Evolutionary conservation across 2,329 filamentous ascomycete species (phyloP).

Genomic region (Epichloe gansuensis): DNA sequence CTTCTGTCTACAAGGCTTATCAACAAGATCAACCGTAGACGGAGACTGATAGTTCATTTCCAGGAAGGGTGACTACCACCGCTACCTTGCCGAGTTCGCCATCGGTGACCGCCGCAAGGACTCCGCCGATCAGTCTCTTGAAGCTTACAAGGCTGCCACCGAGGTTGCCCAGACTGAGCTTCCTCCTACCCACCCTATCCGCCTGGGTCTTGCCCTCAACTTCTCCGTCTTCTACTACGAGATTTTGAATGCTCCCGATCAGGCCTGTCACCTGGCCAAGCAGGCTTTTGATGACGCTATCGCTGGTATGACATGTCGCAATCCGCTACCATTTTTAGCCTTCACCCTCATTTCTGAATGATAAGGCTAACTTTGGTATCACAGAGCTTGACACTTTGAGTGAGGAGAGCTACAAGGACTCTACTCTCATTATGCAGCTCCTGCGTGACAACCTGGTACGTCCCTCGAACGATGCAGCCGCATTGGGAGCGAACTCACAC

Average conservation of each 20-base stretch:
- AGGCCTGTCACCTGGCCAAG: constrained; percentile 97
- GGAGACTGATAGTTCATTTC: constrained; percentile 5
- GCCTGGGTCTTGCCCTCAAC: constrained; percentile 93
- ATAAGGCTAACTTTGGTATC: not conserved
- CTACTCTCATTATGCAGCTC: constrained; percentile 96
- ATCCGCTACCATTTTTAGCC: not conserved
- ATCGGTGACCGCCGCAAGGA: constrained; percentile 89
- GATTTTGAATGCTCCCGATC: constrained; percentile 96
- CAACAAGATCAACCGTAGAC: not conserved
- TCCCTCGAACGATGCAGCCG: constrained; percentile 7
- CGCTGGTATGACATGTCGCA: constrained; percentile 41
- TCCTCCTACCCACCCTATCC: constrained; percentile 94
- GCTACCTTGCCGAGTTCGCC: constrained; percentile 95
- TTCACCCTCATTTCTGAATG: not conserved
- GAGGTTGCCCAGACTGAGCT: constrained; percentile 97
- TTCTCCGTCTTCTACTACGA: constrained; percentile 99
- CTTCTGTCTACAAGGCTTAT: not conserved
- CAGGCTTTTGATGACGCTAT: constrained; percentile 98
- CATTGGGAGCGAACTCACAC: not conserved
- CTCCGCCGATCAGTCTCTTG: constrained; percentile 85
- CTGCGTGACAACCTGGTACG: constrained; percentile 89
- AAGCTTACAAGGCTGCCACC: constrained; percentile 95
- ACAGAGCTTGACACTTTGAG: constrained; percentile 89
- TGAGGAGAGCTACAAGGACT: constrained; percentile 99
- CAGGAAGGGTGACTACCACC: constrained; percentile 99